Evolutionary conservation across 805 yeast genomes (phyloP).

Genomic region (Dipodascopsis tothii): DNA sequence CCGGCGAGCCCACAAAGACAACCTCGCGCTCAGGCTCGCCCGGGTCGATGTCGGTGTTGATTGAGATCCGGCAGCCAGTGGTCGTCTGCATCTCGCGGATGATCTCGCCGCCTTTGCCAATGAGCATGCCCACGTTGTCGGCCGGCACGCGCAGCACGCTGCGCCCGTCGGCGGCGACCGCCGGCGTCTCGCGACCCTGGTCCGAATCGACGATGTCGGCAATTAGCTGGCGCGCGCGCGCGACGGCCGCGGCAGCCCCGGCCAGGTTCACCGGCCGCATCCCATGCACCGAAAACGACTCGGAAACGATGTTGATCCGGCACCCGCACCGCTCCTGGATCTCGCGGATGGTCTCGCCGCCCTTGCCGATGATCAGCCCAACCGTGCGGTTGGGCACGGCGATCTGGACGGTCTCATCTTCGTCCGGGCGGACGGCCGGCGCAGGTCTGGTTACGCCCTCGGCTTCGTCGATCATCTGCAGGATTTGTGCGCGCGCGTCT

Average conservation of each 20-base stretch:
- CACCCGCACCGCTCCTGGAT: slow-evolving; percentile 10
- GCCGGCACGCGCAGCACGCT: slow-evolving; percentile 1
- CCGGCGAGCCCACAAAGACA: slow-evolving; percentile 5
- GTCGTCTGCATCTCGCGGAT: slow-evolving; percentile 5
- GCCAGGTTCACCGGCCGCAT: slow-evolving; percentile 7
- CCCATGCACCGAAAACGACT: slow-evolving; percentile 5
- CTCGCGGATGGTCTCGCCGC: slow-evolving; percentile 15
- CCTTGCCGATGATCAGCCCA: slow-evolving; percentile 13
- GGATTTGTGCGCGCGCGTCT: slow-evolving; percentile 11
- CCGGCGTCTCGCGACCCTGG: neutral
- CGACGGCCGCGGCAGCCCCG: slow-evolving; percentile 6
- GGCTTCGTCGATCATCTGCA: slow-evolving; percentile 18
- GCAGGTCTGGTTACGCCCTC: slow-evolving; percentile 12
- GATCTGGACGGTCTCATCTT: neutral
- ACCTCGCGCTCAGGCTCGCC: slow-evolving; percentile 10
- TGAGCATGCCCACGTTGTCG: slow-evolving; percentile 8
- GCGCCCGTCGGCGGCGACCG: slow-evolving; percentile 4
- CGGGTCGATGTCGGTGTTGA: slow-evolving; percentile 3
- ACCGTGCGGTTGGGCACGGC: slow-evolving; percentile 8
- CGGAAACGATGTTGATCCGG: slow-evolving; percentile 9
- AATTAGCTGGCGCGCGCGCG: slow-evolving; percentile 3
- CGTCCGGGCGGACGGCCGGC: slow-evolving; percentile 2
- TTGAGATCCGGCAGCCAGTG: slow-evolving; percentile 7
- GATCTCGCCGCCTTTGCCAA: slow-evolving; percentile 17
- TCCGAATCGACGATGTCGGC: slow-evolving; percentile 8